Base-by-base conservation (phyloP, 495 filamentous ascomycete genomes). In the Lophiotrema nucula region DNA sequence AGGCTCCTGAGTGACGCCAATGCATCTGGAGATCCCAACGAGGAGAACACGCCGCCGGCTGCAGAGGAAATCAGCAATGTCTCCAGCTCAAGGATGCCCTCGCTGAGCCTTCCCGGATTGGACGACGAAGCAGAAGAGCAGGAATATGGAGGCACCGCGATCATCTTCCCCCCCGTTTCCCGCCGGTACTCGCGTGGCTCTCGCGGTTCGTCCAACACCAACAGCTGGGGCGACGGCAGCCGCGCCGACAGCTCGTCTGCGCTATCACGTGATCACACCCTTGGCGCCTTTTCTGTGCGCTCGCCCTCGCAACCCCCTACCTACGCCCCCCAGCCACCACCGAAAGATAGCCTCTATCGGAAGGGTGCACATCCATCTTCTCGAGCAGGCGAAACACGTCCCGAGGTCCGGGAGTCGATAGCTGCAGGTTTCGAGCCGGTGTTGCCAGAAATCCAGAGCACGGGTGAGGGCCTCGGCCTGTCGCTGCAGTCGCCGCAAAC, bases 381-480 rank as follows among this genome's bases (percentile, higher is more conserved):
- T n/a, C n/a, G n/a, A n/a, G 23, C 28, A 31, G 23, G 15, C 8
- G 25, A 42, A 15, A 25, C 53, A 23, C 22, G 38, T 39, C 39
- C 35, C 37, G 45, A 46, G 12, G 15, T 3, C 16, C 25, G 12
- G 0, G 55, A 57, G 24, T 19, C 41, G 8, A 22, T 38, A 11
- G 28, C 5, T 22, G 27, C 27, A 31, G 51, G 26, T 16, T 18
- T 23, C 24, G 43, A 19, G 6, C 62, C 56, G 23, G 51, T 66
- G 16, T 44, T 72, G 43, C 72, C 74, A 12, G 70, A 71, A 48
- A 68, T 74, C 26, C 41, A 65, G 52, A 53, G 58, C 47, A 51
- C 61, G 18, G 72, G 68, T n/a, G 68, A 69, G 31, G 72, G 67
- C 8, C 67, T 77, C n/a, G 74, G 72, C 5, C 70, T 82, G 5